A percentile compares a stretch with the other conserved stretches of the same genome.
Conservation (phyloP, 139 green algal genomes). For the Picochlorum sp. region DNA sequence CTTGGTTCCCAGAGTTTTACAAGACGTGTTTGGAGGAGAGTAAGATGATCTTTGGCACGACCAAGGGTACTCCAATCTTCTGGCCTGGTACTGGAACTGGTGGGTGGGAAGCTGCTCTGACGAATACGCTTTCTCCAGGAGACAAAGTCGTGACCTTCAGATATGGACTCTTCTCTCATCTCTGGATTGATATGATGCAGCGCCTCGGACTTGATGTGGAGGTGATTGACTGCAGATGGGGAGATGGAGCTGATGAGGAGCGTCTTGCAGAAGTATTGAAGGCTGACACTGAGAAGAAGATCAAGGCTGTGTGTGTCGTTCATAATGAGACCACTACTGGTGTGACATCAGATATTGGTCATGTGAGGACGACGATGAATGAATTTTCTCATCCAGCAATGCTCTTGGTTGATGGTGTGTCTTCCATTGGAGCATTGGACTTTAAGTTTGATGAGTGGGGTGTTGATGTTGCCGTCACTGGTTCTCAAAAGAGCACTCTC, state of each 20-base stretch:
- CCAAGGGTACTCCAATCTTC: slow-evolving; percentile 80
- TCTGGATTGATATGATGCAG: slow-evolving; percentile 97
- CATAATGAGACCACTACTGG: slow-evolving; percentile 97
- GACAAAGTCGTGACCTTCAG: slow-evolving; percentile 66
- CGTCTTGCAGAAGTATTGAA: slow-evolving; percentile 51
- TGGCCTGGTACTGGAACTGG: slow-evolving; percentile 74
- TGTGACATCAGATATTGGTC: slow-evolving; percentile 74
- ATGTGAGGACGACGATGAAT: slow-evolving; percentile 62
- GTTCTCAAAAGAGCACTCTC: slow-evolving; percentile 94
- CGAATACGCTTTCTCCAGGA: slow-evolving; percentile 92
- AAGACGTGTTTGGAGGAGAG: slow-evolving; percentile 70
- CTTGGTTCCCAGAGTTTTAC: slow-evolving; percentile 84
- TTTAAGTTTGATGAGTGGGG: slow-evolving; percentile 93
- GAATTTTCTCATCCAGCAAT: slow-evolving; percentile 68
- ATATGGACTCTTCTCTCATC: slow-evolving; percentile 89
- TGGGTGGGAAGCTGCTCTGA: slow-evolving; percentile 86
- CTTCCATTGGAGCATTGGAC: slow-evolving; percentile 83
- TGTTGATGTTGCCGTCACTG: slow-evolving; percentile 94
- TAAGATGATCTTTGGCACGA: slow-evolving; percentile 79
- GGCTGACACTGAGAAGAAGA: slow-evolving; percentile 72
- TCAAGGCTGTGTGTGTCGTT: slow-evolving; percentile 92
- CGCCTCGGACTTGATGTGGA: slow-evolving; percentile 88
- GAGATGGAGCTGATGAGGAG: slow-evolving; percentile 76
- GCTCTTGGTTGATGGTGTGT: slow-evolving; percentile 89
- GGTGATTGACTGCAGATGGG: slow-evolving; percentile 83